A percentile compares a stretch with the other conserved stretches of the same genome.
Conservation (phyloP, 2,329 filamentous ascomycete genomes). For the Orbilia quercus region DNA sequence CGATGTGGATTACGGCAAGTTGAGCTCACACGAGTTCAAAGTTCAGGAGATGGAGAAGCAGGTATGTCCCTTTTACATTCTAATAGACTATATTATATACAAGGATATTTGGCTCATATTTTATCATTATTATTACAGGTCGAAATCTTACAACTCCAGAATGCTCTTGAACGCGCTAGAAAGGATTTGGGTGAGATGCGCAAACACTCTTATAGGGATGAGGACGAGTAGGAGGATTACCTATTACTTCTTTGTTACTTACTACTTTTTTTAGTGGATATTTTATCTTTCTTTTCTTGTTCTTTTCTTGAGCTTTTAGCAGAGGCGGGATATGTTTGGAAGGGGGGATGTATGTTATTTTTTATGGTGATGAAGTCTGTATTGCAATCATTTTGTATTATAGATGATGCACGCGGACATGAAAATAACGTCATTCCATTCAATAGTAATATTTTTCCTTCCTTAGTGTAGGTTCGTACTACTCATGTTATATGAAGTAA, state of each 20-base stretch:
- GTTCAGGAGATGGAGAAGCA: slow-evolving; percentile 99
- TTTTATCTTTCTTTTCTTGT: too few relatives aligned
- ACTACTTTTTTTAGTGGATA: too few relatives aligned
- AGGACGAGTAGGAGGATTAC: slow-evolving; percentile 11
- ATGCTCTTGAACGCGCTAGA: slow-evolving; percentile 80
- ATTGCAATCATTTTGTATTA: too few relatives aligned
- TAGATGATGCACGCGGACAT: too few relatives aligned
- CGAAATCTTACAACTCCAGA: slow-evolving; percentile 96
- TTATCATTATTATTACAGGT: slow-evolving; percentile 71
- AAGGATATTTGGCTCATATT: slow-evolving; percentile 56
- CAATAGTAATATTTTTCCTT: too few relatives aligned
- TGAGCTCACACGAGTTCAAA: slow-evolving; percentile 97
- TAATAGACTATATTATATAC: not conserved
- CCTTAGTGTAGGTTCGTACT: too few relatives aligned
- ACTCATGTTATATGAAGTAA: too few relatives aligned
- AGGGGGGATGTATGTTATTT: not conserved
- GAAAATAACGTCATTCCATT: too few relatives aligned
- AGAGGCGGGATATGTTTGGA: too few relatives aligned
- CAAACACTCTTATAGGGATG: slow-evolving; percentile 90
- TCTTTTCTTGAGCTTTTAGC: too few relatives aligned
- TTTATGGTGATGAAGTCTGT: not conserved
- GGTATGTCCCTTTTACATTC: slow-evolving; percentile 69
- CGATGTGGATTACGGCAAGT: slow-evolving; percentile 87
- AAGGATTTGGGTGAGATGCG: slow-evolving; percentile 94
- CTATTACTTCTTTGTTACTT: too few relatives aligned